These are phyloP conservation scores for Penicillium robsamsonii DNA, from an alignment of 495 filamentous ascomycete genomes.

Conservation along the genomic window DNA sequence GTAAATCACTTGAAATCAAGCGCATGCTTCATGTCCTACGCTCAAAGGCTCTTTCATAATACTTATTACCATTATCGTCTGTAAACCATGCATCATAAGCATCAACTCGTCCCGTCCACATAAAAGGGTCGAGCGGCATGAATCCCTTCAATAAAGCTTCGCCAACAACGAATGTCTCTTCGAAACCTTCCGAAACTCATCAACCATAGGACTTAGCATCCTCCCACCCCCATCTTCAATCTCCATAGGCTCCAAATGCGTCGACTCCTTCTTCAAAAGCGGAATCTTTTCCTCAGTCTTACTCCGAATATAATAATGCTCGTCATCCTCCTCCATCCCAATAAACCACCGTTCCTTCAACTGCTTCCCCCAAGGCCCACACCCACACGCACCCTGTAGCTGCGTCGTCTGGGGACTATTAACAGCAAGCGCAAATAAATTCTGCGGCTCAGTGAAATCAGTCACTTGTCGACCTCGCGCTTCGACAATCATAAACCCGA, in stretches of 20 bases:
- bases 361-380: constrained; percentile 53
- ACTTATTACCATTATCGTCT: not conserved
- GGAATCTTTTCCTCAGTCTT: constrained; percentile 28
- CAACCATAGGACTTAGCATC: constrained; percentile 30
- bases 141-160: constrained; percentile 26
- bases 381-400: constrained; percentile 63
- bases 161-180: constrained; percentile 24
- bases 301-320: constrained; percentile 39
- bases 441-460: constrained; percentile 74
- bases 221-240: constrained; percentile 19
- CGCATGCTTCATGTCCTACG: not conserved
- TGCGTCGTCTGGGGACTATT: constrained; percentile 59
- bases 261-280: not conserved
- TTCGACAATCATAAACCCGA: constrained; percentile 54
- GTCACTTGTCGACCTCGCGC: constrained; percentile 57
- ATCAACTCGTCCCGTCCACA: not conserved
- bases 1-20: constrained; percentile 5
- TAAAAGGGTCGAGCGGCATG: not conserved
- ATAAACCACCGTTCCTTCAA: constrained; percentile 61
- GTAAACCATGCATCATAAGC: not conserved
- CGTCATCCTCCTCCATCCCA: constrained; percentile 38
- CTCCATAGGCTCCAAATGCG: constrained; percentile 17
- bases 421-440: constrained; percentile 66
- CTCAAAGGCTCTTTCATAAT: not conserved
- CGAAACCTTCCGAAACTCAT: constrained; percentile 35